phyloP scores from a whole-genome alignment of 2,329 filamentous ascomycete species.

The Penicillium sp. region DNA sequence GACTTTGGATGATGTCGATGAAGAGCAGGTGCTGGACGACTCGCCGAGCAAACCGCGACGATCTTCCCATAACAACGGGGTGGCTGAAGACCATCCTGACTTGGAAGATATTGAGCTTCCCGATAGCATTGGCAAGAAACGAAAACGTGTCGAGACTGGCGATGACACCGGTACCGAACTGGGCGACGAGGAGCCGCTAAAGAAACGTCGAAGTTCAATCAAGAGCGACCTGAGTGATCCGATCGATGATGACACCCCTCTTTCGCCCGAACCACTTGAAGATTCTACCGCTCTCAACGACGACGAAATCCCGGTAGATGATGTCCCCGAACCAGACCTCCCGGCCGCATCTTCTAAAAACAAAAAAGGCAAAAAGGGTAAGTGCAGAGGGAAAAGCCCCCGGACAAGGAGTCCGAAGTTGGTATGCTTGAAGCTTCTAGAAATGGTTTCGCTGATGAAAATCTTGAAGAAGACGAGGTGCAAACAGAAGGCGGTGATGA shows the following conservation, averaged over 20 bases:
- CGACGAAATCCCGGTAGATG: conserved; percentile 33
- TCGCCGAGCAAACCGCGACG: conserved; percentile 41
- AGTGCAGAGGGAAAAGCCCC: conserved; percentile 45
- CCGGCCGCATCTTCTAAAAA: conserved; percentile 32
- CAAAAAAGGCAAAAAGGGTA: conserved; percentile 47
- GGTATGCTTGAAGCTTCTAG: conserved; percentile 41
- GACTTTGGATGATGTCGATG: conserved; percentile 47
- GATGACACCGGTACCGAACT: conserved; percentile 37
- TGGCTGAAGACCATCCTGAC: conserved; percentile 24
- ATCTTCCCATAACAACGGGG: conserved; percentile 33
- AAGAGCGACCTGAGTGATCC: conserved; percentile 39
- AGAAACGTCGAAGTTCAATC: conserved; percentile 43
- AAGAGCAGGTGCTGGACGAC: conserved; percentile 45
- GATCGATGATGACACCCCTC: conserved; percentile 31
- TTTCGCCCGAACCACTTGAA: conserved; percentile 38
- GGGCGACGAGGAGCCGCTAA: conserved; percentile 40
- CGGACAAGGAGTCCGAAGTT: conserved; percentile 40
- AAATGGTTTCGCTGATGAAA: conserved; percentile 46
- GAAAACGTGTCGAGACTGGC: conserved; percentile 39
- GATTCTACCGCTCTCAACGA: conserved; percentile 30
- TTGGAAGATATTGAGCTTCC: conserved; percentile 30
- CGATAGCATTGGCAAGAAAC: conserved; percentile 39
- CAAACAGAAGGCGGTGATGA: conserved; percentile 48
- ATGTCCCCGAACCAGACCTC: conserved; percentile 33
- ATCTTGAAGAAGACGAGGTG: conserved; percentile 51